These are phyloP conservation scores for Cucumis hystrix DNA, from an alignment of 306 rosid species.

Conservation along the genomic window DNA sequence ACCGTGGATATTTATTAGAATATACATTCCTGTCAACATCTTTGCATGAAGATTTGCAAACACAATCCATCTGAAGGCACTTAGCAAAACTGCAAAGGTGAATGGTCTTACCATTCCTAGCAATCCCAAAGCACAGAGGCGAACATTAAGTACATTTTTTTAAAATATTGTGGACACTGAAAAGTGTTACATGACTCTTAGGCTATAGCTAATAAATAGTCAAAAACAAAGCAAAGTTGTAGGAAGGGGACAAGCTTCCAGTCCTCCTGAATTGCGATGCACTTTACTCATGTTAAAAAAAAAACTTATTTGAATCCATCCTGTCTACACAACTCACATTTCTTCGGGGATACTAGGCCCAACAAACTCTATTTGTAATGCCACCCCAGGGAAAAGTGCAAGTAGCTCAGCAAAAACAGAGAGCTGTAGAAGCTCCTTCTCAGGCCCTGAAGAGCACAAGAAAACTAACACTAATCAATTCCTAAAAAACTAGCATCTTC, in stretches of 20 bases:
- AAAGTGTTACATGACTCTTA: background rate
- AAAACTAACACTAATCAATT: too few relatives aligned
- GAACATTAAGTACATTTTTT: background rate
- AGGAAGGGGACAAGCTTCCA: background rate
- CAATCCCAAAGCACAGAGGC: conserved; percentile 19
- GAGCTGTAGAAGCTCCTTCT: conserved; percentile 80
- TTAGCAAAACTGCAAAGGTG: conserved; percentile 32
- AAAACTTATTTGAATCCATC: background rate
- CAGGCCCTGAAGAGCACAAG: conserved; percentile 45
- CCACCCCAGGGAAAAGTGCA: conserved; percentile 60
- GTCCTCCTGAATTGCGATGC: background rate
- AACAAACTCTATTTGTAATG: conserved; percentile 50
- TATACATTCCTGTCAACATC: conserved; percentile 6
- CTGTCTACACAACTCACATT: conserved; percentile 33
- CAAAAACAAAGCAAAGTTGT: background rate
- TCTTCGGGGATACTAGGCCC: conserved; percentile 73
- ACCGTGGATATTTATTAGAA: conserved; percentile 18
- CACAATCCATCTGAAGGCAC: conserved; percentile 42
- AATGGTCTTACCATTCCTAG: conserved; percentile 69
- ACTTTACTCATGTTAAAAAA: background rate
- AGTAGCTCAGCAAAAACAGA: conserved; percentile 58
- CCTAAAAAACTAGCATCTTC: background rate
- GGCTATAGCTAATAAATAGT: background rate
- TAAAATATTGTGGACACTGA: background rate
- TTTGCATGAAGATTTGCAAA: conserved; percentile 45